Evolutionary conservation across 2,329 filamentous ascomycete genomes (phyloP).

Genomic region (Aspergillus cejpii): DNA sequence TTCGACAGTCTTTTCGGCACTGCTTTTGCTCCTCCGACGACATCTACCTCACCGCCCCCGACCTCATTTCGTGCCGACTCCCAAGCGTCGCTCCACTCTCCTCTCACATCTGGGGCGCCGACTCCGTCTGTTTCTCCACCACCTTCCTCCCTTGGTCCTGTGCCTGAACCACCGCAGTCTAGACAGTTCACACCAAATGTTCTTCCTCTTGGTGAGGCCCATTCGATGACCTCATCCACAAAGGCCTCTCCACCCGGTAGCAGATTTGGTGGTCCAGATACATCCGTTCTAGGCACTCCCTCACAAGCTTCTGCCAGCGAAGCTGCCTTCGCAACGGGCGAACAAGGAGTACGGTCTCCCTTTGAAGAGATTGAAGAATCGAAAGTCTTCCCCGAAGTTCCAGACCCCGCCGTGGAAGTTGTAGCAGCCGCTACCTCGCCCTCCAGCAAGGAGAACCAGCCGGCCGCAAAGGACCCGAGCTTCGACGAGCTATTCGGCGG

Average conservation of each 20-base stretch:
- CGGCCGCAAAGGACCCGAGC: conserved; percentile 31
- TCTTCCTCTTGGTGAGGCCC: conserved; percentile 61
- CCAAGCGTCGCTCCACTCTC: conserved; percentile 39
- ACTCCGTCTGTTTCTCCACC: conserved; percentile 60
- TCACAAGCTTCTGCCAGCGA: conserved; percentile 35
- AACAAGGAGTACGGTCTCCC: conserved; percentile 23
- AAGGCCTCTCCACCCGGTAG: conserved; percentile 68
- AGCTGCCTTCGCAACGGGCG: conserved; percentile 27
- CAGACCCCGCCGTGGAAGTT: conserved; percentile 15
- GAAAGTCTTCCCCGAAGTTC: conserved; percentile 18
- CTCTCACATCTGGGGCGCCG: conserved; percentile 45
- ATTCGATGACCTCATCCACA: conserved; percentile 69
- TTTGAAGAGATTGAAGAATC: conserved; percentile 30
- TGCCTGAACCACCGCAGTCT: conserved; percentile 52
- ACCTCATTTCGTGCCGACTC: conserved; percentile 57
- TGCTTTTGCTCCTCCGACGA: conserved; percentile 48
- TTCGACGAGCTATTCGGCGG: conserved; percentile 45
- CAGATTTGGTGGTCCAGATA: conserved; percentile 51
- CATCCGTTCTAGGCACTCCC: conserved; percentile 42
- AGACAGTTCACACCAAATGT: conserved; percentile 72
- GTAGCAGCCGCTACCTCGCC: conserved; percentile 45
- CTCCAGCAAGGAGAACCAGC: conserved; percentile 18
- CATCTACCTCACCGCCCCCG: conserved; percentile 43
- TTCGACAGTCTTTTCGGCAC: conserved; percentile 86
- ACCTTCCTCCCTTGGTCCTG: conserved; percentile 28